Base-by-base conservation (phyloP, 2,329 filamentous ascomycete species). In the Aspergillus versicolor region DNA sequence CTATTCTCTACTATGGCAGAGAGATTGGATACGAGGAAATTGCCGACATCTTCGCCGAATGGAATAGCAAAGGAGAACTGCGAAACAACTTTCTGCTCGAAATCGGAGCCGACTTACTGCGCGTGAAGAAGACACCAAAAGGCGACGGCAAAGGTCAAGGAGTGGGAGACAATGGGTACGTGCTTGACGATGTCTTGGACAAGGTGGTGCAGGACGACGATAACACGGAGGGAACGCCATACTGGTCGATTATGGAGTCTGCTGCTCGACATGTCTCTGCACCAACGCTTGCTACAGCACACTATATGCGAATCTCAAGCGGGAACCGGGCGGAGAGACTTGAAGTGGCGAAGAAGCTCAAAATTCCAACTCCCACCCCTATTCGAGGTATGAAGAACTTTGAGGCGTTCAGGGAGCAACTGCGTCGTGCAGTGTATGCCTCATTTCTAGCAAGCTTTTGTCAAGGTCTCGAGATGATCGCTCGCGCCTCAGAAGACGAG, bases 141-240 rank as follows among this genome's bases (percentile, higher is more conserved):
- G 69, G 73, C 2, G 73, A 75, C 48, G 58, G 65, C 3, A 63
- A 66, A 17, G 73, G 72, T 5, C 71, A 75, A 22, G 51, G 51
- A 59, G 71, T 67, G 3, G 58, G 61, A 0, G 68, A 76, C 4
- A 73, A 73, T 12, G 69, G 76, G 52, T 80, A 83, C 37, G 81
- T 89, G 0, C 77, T 90, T 1, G 81, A 82, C 27, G 77, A 83
- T 19, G 81, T 90, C 2, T 80, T 85, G 52, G 88, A 90, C 70
- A 89, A 89, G 67, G 87, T 90, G 1, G 86, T 89, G 0, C 87
- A 90, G 70, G 87, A 89, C 62, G 81, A 84, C 19, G 84, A 86
- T 32, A 80, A 83, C 51, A 83, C 84, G 41, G 87, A 90, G 68
- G 86, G 87, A 0, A 90, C 87, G 0, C 84, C 86, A 0, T 80